Evolutionary conservation across 257 asterid genomes (phyloP).

Genomic region (Knoxia roxburghii): DNA sequence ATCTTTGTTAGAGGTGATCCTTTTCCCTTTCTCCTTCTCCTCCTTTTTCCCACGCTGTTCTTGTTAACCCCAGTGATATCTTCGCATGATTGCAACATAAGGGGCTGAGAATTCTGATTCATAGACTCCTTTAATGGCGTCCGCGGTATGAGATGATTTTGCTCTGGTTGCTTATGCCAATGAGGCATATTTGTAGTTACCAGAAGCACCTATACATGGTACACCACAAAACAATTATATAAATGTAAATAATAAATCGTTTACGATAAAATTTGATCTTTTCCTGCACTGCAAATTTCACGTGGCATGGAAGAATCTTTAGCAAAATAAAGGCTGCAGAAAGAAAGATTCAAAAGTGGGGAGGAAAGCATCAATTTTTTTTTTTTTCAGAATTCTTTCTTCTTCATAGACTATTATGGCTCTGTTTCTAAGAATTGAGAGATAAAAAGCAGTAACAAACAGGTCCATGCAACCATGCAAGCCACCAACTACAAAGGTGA

Average conservation of each 20-base stretch:
- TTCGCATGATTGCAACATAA: slow-evolving; percentile 12
- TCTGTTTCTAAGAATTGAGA: slow-evolving; percentile 15
- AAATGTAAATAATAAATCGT: background rate
- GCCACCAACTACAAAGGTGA: slow-evolving; percentile 8
- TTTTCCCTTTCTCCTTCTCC: slow-evolving; percentile 30
- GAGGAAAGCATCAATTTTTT: slow-evolving; percentile 20
- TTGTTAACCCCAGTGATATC: slow-evolving; percentile 13
- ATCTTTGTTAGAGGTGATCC: slow-evolving; percentile 17
- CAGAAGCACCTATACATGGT: slow-evolving; percentile 18
- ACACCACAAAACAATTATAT: background rate
- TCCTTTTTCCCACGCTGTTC: slow-evolving; percentile 22
- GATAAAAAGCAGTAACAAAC: slow-evolving; percentile 14
- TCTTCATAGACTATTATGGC: slow-evolving; percentile 3
- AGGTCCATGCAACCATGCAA: slow-evolving; percentile 41
- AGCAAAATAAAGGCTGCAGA: slow-evolving; percentile 1
- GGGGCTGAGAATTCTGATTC: slow-evolving; percentile 28
- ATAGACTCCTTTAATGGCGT: slow-evolving; percentile 30
- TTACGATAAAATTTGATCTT: background rate
- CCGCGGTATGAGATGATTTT: slow-evolving; percentile 25
- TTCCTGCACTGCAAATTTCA: slow-evolving; percentile 11
- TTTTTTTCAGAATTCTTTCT: slow-evolving; percentile 12
- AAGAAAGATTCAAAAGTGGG: slow-evolving; percentile 15
- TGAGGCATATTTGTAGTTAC: slow-evolving; percentile 28
- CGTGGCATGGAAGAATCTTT: slow-evolving; percentile 18
- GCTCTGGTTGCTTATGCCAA: slow-evolving; percentile 21